A percentile compares a stretch with the other conserved stretches of the same genome.
phyloP scores from a whole-genome alignment of 495 filamentous ascomycete species.

The Lepidopterella palustris region DNA sequence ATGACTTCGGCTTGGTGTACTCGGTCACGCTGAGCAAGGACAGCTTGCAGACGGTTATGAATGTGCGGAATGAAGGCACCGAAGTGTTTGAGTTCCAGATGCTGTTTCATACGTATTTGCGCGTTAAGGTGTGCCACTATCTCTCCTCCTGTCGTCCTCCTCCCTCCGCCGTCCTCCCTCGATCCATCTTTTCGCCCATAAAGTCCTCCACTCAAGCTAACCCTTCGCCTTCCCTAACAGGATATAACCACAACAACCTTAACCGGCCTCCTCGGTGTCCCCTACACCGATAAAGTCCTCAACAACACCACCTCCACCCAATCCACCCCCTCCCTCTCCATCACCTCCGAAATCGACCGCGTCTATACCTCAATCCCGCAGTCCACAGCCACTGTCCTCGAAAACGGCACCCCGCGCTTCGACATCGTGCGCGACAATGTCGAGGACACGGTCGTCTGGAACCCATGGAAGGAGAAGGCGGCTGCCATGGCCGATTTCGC shows the following conservation, averaged over 20 bases:
- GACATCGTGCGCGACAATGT: conserved; percentile 73
- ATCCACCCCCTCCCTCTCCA: conserved; percentile 43
- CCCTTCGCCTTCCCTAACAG: conserved; percentile 9
- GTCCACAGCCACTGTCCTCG: conserved; percentile 50
- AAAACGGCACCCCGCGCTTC: conserved; percentile 57
- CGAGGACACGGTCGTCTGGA: conserved; percentile 89
- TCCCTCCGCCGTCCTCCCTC: not conserved
- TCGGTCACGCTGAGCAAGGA: conserved; percentile 74
- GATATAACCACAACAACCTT: conserved; percentile 61
- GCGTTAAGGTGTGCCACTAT: conserved; percentile 56
- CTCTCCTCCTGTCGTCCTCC: not conserved
- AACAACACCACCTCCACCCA: conserved; percentile 53
- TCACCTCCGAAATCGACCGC: conserved; percentile 76
- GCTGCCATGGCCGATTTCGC: conserved; percentile 78
- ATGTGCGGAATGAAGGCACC: conserved; percentile 77
- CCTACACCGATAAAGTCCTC: conserved; percentile 78
- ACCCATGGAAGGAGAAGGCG: conserved; percentile 86
- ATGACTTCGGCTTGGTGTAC: conserved; percentile 84
- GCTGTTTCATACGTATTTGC: conserved; percentile 85
- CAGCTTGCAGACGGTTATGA: conserved; percentile 71
- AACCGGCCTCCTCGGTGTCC: conserved; percentile 61
- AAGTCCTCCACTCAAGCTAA: not conserved
- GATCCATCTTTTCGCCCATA: not conserved
- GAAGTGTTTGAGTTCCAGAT: conserved; percentile 84
- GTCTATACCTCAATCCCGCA: conserved; percentile 51